Base-by-base conservation (phyloP, 345 rosid species). In the Aethionema arabicum region DNA sequence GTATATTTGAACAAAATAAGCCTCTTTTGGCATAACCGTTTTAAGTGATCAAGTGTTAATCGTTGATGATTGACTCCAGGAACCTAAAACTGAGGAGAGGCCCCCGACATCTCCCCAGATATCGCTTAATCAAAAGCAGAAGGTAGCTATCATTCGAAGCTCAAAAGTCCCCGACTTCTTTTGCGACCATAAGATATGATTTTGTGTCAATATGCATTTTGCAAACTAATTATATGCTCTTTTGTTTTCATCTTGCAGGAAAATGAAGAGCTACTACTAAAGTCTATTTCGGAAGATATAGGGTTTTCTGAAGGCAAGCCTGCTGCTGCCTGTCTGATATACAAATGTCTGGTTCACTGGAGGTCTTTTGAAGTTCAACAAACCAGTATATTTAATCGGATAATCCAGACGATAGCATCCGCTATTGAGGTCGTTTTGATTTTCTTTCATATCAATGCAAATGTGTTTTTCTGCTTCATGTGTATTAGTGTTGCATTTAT, bases 351-450 rank as follows among this genome's bases (percentile, higher is more conserved):
- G 52, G 82, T 86, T 52, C 95, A 85, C 59, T 91, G 98, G 98
- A 84, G 98, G 65, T 88, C 98, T 70, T 91, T 91, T 72, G 98
- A 88, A 76, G 98, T 82, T 57, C 91, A 91, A 72, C 76, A 96
- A 71, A 91, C 98, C 44, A 80, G 57, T 74, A 74, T 91, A 56
- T 91, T 91, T 74, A 90, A 91, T 61, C 90, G 96, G 35, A 77
- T 93, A 55, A 87, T 90, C 66, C 92, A 93, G 70, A 84, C 91
- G 72, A 84, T 93, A 60, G 85, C 87, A 14, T 55, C 88, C 36
- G 81, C 97, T 36, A 82, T 90, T 35, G 95, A 90, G 84, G 99
- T 90, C 79, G 49, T 39, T 47, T 40, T 43, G 11, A 53, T 59
- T 32, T 47, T 66, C 31, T 53, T 65, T 33, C 66, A 40, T 39